phyloP scores from a whole-genome alignment of 163 green algal species.

The Smithsoniella earleae region DNA sequence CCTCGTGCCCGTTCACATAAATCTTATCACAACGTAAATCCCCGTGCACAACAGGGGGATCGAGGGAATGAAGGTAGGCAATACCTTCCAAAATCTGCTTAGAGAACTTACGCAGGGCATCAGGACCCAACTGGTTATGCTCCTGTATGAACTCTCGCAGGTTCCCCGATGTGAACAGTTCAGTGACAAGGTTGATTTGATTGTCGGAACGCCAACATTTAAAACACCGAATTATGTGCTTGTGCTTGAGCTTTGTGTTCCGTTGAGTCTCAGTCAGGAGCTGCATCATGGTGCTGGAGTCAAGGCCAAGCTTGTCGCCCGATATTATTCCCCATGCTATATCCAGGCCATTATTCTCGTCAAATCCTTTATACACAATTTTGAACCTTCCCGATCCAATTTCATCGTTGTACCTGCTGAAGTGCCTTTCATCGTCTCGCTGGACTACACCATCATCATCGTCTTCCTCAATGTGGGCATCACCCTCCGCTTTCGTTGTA shows the following conservation, averaged over 20 bases:
- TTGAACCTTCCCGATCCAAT: conserved; percentile 93
- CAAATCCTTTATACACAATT: conserved; percentile 87
- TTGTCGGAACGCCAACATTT: conserved; percentile 62
- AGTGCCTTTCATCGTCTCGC: conserved; percentile 54
- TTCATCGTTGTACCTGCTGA: conserved; percentile 60
- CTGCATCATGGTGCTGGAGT: conserved; percentile 35
- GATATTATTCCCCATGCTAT: conserved; percentile 85
- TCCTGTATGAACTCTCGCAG: conserved; percentile 77
- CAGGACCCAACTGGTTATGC: conserved; percentile 57
- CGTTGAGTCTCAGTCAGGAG: conserved; percentile 59
- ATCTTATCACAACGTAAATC: conserved; percentile 86
- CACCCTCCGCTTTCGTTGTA: no score
- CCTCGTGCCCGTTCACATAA: conserved; percentile 91
- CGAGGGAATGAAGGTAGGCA: conserved; percentile 73
- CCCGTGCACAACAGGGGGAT: conserved; percentile 71
- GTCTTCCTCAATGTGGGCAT: neutral
- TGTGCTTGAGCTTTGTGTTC: conserved; percentile 68
- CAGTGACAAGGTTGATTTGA: conserved; percentile 87
- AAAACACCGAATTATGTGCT: conserved; percentile 81
- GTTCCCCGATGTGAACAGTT: conserved; percentile 88
- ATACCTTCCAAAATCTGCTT: conserved; percentile 79
- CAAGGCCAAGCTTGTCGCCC: conserved; percentile 28
- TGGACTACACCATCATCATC: conserved; percentile 57
- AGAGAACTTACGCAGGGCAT: conserved; percentile 31
- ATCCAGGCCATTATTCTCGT: conserved; percentile 83